Evolutionary conservation across 2,329 filamentous ascomycete genomes (phyloP), one percentile per base, ranked within the genome.

Genomic region (Eutypa lata): DNA sequence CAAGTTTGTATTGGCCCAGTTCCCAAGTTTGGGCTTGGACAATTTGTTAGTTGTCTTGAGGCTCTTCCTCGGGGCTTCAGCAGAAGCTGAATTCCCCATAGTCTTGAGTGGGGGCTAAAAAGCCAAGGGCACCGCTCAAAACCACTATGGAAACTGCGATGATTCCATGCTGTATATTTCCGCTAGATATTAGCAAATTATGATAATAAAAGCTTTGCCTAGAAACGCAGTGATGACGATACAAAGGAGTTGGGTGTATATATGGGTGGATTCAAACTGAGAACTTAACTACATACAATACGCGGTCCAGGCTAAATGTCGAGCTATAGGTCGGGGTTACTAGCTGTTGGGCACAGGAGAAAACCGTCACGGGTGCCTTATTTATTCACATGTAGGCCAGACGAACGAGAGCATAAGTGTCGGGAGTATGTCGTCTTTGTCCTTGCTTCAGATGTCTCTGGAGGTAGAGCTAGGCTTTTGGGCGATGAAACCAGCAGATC

Each of bases 21-120:
- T 74, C 51, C 68, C 69, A 35, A 71, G 73, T 54, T 71, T 75
- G 54, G 77, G 74, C 64, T 82, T 82, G 48, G 75, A 79, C 55
- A 82, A 72, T 68, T 75, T 81, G 57, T 80, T 75, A 63, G 75
- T 67, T 50, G 68, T 53, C 61, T 65, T 70, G 53, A 64, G 68
- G 57, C 60, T 59, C 54, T 62, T 68, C 65, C 52, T 63, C 55
- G 69, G 66, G 64, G 71, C 71, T 66, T 78, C 74, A 59, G 72
- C 65, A 44, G 78, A 82, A 52, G 75, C 66, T 45, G 71, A 67
- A 64, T 82, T 82, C 51, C 79, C 79, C 79, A 82, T 82, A 58
- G 52, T 68, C 62, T 55, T 52, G 53, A 40, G 44, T 56, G 59
- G 55, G 52, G 57, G 16, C 13, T 18, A 14, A 53, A 54, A 55